These are phyloP conservation scores for Moricandia arvensis DNA, from an alignment of 345 rosid genomes.

Conservation along the genomic window DNA sequence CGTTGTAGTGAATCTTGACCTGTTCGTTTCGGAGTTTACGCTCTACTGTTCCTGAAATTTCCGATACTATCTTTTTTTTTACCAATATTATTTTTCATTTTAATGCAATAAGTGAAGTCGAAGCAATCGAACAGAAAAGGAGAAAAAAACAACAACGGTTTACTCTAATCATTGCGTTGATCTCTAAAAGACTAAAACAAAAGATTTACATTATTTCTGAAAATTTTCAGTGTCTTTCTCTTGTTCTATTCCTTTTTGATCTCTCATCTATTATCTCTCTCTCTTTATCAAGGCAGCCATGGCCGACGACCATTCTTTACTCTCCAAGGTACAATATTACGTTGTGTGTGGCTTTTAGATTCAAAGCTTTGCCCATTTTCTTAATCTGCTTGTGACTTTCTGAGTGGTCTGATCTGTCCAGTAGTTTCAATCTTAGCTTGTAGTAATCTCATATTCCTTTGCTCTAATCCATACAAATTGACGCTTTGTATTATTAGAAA, in stretches of 20 bases:
- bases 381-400: background rate
- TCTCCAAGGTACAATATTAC: constrained; percentile 62
- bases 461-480: background rate
- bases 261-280: constrained; percentile 16
- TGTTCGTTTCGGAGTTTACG: background rate
- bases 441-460: background rate
- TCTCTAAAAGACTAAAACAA: background rate
- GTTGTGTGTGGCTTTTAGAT: background rate
- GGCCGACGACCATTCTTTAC: constrained; percentile 75
- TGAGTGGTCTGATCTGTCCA: constrained; percentile 34
- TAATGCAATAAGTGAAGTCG: background rate
- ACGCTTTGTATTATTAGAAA: background rate
- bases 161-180: background rate
- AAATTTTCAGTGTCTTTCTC: constrained; percentile 49
- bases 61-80: no score
- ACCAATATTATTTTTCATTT: background rate
- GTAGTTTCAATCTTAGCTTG: background rate
- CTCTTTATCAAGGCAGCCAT: constrained; percentile 39
- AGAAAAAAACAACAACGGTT: background rate
- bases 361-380: background rate
- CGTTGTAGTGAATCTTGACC: background rate
- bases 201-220: constrained; percentile 24
- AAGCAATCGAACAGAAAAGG: background rate
- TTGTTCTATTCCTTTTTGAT: constrained; percentile 35
- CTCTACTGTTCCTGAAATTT: background rate